Conservation (phyloP, 495 filamentous ascomycete genomes). For the Friedmanniomyces endolithicus region DNA sequence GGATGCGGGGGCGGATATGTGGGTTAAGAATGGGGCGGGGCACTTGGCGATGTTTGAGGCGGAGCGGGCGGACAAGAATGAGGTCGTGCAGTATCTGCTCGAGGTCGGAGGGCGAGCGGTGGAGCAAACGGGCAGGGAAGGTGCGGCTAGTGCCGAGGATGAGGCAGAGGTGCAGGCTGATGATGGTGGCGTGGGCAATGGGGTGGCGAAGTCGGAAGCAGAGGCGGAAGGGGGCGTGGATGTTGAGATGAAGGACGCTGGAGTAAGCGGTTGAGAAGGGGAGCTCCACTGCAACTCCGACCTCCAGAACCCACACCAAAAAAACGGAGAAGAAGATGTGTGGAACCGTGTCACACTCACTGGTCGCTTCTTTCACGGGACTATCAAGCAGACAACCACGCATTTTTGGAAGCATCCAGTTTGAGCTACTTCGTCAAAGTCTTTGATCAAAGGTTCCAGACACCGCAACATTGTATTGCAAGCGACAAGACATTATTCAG, state of each 20-base stretch:
- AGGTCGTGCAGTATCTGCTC: slow-evolving; percentile 56
- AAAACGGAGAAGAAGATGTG: no score
- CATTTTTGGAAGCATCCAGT: no score
- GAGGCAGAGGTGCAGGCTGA: slow-evolving; percentile 7
- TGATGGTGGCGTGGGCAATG: background rate
- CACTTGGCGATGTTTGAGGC: slow-evolving; percentile 80
- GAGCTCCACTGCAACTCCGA: no score
- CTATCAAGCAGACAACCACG: no score
- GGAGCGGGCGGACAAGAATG: slow-evolving; percentile 54
- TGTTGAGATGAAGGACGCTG: background rate
- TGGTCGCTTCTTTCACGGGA: no score
- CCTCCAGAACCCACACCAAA: no score
- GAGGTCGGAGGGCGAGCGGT: slow-evolving; percentile 34
- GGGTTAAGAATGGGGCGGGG: slow-evolving; percentile 64
- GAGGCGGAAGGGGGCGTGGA: background rate
- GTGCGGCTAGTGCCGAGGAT: slow-evolving; percentile 4
- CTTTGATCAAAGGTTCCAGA: no score
- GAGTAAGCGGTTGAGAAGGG: background rate
- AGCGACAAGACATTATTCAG: no score
- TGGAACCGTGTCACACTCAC: no score
- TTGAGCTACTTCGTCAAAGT: no score
- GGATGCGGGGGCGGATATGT: slow-evolving; percentile 58
- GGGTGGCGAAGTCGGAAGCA: background rate
- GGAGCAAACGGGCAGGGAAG: slow-evolving; percentile 9
- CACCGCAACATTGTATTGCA: no score